Evolutionary conservation across 2,329 filamentous ascomycete genomes (phyloP).

Genomic region (Cercospora berteroae): DNA sequence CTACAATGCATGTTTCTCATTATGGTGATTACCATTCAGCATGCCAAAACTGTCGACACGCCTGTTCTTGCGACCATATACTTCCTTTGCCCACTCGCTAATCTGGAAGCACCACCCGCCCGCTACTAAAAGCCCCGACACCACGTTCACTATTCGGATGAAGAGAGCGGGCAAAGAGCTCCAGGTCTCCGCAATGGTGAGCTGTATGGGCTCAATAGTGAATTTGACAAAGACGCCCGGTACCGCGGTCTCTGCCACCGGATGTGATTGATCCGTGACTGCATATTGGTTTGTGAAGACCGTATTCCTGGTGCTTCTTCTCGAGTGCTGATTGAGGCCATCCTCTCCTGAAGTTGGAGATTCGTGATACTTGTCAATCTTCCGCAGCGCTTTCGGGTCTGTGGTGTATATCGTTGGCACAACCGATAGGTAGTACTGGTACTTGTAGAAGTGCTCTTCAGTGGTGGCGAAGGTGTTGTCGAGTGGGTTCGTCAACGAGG

Average conservation of each 20-base stretch:
- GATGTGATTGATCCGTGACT: conserved; percentile 80
- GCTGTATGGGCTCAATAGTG: conserved; percentile 91
- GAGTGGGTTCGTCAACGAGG: conserved; percentile 87
- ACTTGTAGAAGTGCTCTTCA: conserved; percentile 82
- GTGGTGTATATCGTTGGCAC: conserved; percentile 87
- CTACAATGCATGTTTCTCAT: conserved; percentile 24
- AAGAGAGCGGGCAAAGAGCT: conserved; percentile 71
- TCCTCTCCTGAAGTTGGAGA: conserved; percentile 44
- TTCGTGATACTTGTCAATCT: conserved; percentile 36
- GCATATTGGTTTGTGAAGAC: conserved; percentile 97
- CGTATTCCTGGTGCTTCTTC: conserved; percentile 51
- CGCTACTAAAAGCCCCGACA: conserved; percentile 86
- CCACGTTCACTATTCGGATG: conserved; percentile 83
- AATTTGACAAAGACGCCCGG: conserved; percentile 98
- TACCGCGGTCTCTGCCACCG: conserved; percentile 65
- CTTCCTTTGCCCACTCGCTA: conserved; percentile 66
- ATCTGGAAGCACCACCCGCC: conserved; percentile 92
- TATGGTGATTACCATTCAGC: conserved; percentile 24
- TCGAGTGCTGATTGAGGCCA: conserved; percentile 35
- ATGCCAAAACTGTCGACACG: conserved; percentile 26
- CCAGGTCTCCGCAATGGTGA: conserved; percentile 80
- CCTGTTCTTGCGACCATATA: conserved; percentile 22
- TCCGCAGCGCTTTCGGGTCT: conserved; percentile 44
- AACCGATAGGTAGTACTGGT: conserved; percentile 94
- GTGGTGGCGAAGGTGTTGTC: conserved; percentile 83